Percentiles rank a stretch among this genome's conserved stretches.
Evolutionary conservation across 371 early-diverging fungal genomes (phyloP).

Genomic region (Blakeslea trispora): DNA sequence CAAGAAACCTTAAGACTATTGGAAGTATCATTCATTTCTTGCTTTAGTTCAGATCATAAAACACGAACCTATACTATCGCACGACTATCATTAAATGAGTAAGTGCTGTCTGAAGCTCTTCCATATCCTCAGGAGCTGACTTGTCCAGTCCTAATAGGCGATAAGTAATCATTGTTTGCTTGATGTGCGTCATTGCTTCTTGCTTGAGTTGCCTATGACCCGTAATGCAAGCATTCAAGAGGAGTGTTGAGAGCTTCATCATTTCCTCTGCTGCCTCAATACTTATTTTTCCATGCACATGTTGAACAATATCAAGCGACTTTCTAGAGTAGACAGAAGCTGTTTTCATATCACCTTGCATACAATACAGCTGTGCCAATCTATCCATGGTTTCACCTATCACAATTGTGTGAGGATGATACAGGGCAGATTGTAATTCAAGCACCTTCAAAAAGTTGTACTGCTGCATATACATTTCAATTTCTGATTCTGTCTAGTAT

Average conservation of each 20-base stretch:
- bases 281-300: constrained; percentile 28
- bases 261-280: constrained; percentile 37
- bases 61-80: too few relatives aligned
- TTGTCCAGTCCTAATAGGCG: constrained; percentile 19
- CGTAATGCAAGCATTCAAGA: constrained; percentile 22
- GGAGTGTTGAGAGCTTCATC: constrained; percentile 32
- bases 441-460: constrained; percentile 8
- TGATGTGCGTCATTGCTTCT: constrained; percentile 17
- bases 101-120: constrained; percentile 22
- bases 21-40: too few relatives aligned
- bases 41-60: too few relatives aligned
- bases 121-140: constrained; percentile 19
- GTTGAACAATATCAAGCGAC: constrained; percentile 23
- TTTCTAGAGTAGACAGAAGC: constrained; percentile 19
- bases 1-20: too few relatives aligned
- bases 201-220: constrained; percentile 7
- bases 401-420: constrained; percentile 12
- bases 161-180: constrained; percentile 16
- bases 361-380: constrained; percentile 20
- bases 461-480: constrained; percentile 1
- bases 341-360: constrained; percentile 3
- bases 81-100: constrained; percentile 6
- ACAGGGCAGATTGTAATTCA: constrained; percentile 19
- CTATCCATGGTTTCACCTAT: constrained; percentile 29
- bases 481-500: constrained; percentile 15